Evolutionary conservation across 2,329 filamentous ascomycete species (phyloP), one percentile per base, ranked within the genome.

Genomic region (Trichophyton rubrum): DNA sequence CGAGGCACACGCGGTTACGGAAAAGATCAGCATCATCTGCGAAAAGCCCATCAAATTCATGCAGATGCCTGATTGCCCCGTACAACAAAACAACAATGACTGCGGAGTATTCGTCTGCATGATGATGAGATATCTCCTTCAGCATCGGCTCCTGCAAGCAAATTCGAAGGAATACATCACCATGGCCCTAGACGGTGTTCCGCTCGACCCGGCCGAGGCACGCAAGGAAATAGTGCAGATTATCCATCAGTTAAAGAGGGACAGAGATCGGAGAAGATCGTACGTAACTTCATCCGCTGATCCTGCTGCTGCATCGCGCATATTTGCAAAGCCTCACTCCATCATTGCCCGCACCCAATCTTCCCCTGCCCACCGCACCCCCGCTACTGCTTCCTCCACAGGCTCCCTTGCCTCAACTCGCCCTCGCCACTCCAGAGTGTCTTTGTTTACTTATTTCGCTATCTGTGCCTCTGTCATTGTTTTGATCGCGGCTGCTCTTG

Each of bases 101-200:
- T 99, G 93, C 67, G 93, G 93, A 17, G 89, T 99, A 0, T 97
- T 91, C 72, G 93, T 99, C 2, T 97, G 93, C 73, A 82, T 97
- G 65, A 82, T 92, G 64, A 99, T 99, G 91, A 85, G 90, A 56
- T 88, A 96, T 74, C 77, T 99, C n/a, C 80, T 99, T 17, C 79
- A 96, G 58, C 91, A 90, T 74, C 80, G 89, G 61, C 79, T 99
- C 24, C 77, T 99, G 61, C 83, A 82, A 66, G 90, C 89, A 7
- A 87, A 90, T 69, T 85, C 88, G 2, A 83, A 84, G 64, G 85
- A 92, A 72, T 96, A 95, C 75, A 87, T 97, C 11, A 91, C 85
- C 64, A 97, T 99, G 93, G 93, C 88, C 69, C 87, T 97, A 82
- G 85, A 82, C 3, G 89, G 88, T 24, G 90, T 90, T 71, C 82